phyloP scores from a whole-genome alignment of 345 rosid genomes.

The Rubroshorea leprosula region DNA sequence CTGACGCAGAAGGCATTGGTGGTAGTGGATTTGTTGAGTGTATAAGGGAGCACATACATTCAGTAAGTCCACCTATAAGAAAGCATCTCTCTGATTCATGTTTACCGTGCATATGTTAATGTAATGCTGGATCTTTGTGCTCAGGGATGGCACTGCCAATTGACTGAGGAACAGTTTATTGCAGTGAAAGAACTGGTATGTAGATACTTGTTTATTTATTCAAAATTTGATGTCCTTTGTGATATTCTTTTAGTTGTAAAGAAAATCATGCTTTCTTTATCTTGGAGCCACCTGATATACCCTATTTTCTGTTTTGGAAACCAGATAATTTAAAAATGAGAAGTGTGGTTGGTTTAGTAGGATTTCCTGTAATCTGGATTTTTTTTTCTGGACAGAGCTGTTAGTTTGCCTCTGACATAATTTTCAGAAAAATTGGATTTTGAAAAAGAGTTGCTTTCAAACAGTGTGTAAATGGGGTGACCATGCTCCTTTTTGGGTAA shows the following conservation, averaged over 20 bases:
- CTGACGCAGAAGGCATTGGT: constrained; percentile 99
- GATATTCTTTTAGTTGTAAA: neutral
- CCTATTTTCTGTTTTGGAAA: too few relatives aligned
- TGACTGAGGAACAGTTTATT: constrained; percentile 94
- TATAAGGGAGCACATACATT: constrained; percentile 91
- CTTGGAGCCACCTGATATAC: neutral
- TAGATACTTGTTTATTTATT: constrained; percentile 4
- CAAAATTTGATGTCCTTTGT: neutral
- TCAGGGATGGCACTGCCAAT: constrained; percentile 86
- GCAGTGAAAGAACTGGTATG: constrained; percentile 97
- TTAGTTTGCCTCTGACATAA: too few relatives aligned
- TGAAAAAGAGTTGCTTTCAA: too few relatives aligned
- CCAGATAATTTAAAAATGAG: too few relatives aligned
- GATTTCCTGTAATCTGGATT: too few relatives aligned
- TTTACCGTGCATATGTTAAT: constrained; percentile 26
- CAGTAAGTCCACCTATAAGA: constrained; percentile 43
- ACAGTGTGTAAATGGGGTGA: too few relatives aligned
- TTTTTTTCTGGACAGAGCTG: too few relatives aligned
- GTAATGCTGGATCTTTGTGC: constrained; percentile 27
- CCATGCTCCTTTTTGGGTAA: too few relatives aligned
- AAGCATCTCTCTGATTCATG: constrained; percentile 2
- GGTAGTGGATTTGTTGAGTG: constrained; percentile 99
- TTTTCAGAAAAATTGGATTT: too few relatives aligned
- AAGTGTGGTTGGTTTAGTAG: too few relatives aligned
- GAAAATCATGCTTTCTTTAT: neutral